A percentile compares a stretch with the other conserved stretches of the same genome.
Conservation (phyloP, 2,329 filamentous ascomycete genomes). For the Colletotrichum lupini region DNA sequence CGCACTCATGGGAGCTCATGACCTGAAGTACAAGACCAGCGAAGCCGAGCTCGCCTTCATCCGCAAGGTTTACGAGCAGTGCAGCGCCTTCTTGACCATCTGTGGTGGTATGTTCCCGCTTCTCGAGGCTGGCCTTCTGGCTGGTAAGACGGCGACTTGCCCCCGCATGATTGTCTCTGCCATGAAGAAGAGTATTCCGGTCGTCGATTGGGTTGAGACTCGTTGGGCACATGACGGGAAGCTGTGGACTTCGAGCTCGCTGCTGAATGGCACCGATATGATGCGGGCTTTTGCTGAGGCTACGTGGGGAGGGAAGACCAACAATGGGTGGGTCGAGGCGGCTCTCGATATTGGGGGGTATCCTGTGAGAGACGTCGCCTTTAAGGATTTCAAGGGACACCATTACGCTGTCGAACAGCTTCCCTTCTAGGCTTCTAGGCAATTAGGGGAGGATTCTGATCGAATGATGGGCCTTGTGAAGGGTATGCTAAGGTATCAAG, state of each 20-base stretch:
- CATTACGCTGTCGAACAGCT: not conserved
- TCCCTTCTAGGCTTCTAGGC: not conserved
- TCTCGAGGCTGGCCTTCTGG: conserved; percentile 48
- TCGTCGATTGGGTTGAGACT: conserved; percentile 50
- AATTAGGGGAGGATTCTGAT: too few relatives aligned
- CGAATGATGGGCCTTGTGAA: too few relatives aligned
- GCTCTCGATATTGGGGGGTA: conserved; percentile 39
- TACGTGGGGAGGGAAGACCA: conserved; percentile 41
- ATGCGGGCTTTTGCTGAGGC: conserved; percentile 44
- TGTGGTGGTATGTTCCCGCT: conserved; percentile 50
- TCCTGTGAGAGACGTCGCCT: conserved; percentile 46
- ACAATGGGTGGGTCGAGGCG: conserved; percentile 37
- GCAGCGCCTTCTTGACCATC: conserved; percentile 51
- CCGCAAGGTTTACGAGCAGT: conserved; percentile 47
- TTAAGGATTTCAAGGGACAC: conserved; percentile 41
- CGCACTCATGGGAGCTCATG: conserved; percentile 52
- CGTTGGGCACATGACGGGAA: conserved; percentile 50
- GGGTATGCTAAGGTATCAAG: too few relatives aligned
- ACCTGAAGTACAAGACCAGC: conserved; percentile 42
- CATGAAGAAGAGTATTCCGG: conserved; percentile 42
- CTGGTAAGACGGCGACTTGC: conserved; percentile 50
- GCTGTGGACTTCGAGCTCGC: conserved; percentile 48
- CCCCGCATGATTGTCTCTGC: conserved; percentile 43
- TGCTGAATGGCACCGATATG: conserved; percentile 49
- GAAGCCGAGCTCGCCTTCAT: conserved; percentile 49